Conservation (phyloP, 495 filamentous ascomycete species). For the Diplogelasinospora grovesii region DNA sequence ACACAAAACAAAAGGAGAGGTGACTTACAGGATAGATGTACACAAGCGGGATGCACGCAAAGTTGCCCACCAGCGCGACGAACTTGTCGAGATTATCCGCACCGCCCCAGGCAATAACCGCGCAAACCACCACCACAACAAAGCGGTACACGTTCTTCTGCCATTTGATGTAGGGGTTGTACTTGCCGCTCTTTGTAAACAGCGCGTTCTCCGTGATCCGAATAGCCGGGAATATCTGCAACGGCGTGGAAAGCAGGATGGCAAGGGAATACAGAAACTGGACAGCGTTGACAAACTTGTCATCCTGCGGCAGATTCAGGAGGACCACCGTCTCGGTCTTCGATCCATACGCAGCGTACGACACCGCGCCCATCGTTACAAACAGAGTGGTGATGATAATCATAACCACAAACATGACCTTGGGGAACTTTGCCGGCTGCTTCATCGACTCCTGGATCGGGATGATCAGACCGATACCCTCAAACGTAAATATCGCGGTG, state of each 20-base stretch:
- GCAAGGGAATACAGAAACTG: conserved; percentile 94
- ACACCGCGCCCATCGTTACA: conserved; percentile 81
- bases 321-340: conserved; percentile 93
- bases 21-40: conserved; percentile 90
- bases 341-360: conserved; percentile 93
- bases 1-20: neutral
- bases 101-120: conserved; percentile 82
- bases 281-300: conserved; percentile 89
- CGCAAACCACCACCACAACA: conserved; percentile 78
- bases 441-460: conserved; percentile 97
- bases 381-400: conserved; percentile 89
- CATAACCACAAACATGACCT: conserved; percentile 83
- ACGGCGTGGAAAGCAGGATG: conserved; percentile 85
- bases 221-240: conserved; percentile 96
- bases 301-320: conserved; percentile 91
- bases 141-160: conserved; percentile 97
- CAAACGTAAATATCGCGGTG: conserved; percentile 97
- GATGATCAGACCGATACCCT: conserved; percentile 97
- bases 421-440: conserved; percentile 77
- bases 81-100: conserved; percentile 95
- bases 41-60: conserved; percentile 94
- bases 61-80: conserved; percentile 89
- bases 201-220: conserved; percentile 61
- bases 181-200: conserved; percentile 78
- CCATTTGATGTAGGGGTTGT: conserved; percentile 96